Evolutionary conservation across 345 rosid genomes (phyloP), one percentile per base, ranked within the genome.

Genomic region (Populus deltoides): DNA sequence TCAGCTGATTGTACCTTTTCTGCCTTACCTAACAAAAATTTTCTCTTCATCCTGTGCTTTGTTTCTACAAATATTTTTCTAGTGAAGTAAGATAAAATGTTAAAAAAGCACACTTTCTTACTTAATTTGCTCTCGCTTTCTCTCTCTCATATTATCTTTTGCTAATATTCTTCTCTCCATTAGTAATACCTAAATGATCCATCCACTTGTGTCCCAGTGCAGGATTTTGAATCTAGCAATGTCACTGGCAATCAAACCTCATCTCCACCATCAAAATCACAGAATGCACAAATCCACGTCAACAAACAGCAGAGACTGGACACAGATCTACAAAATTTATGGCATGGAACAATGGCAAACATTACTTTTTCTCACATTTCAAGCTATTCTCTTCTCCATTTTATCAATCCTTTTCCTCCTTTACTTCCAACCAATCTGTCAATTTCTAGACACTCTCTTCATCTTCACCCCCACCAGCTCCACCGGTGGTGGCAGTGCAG

Each of bases 301-400:
- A 3, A 76, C 87, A 10, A 77, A 11, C 36, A 75, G 10, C 45
- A 83, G 90, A 73, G 97, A 95, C 39, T 93, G 98, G 97, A 79
- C 90, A 70, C 99, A 93, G 98, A 93, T 95, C 93, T 95, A 93
- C 80, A 89, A 90, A 5, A 88, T 93, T 24, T 95, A 95, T 85
- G 99, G 99, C 69, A 84, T 95, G 82, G 96, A 95, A 67, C 97
- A 95, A 71, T 92, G 97, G 92, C 94, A 91, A 74, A 93, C 97
- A 4, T 85, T 95, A 29, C 59, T 91, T 74, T 92, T 95, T 83
- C 86, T 95, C 39, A 61, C 78, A 18, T 71, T 71, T 75, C 91
- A 93, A 82, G 97, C 97, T 51, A 63, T 89, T 73, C 68, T 87
- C 81, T 95, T 95, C 91, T 87, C 96, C n/a, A 0, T 84, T 6